Evolutionary conservation across 2,329 filamentous ascomycete genomes (phyloP), one percentile per base, ranked within the genome.

Genomic region (Pestalotiopsis sp.): DNA sequence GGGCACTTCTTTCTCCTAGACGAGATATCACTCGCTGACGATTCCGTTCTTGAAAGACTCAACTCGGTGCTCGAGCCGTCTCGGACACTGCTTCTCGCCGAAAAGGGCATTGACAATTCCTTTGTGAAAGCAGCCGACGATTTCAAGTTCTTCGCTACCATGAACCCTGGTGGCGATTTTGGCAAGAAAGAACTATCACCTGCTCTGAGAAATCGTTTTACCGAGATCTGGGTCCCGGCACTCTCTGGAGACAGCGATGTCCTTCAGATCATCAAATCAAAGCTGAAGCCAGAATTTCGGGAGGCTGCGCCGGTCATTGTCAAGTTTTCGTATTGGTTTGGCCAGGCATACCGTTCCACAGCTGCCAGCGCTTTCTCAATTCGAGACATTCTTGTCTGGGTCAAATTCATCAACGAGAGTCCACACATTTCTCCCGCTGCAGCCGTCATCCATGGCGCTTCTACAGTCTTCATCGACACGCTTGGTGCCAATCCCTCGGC

Each of bases 141-240:
- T 0, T 99, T 98, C 80, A 95, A 99, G 76, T 98, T 99, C 80
- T 89, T 99, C 69, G 95, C 96, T 3, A 99, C 96, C 0, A 99
- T 99, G 96, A 99, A 99, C 73, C 96, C 96, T 9, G 97, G 97
- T 64, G 96, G 97, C 60, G 96, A 99, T 77, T 99, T 98, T 78
- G 96, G 96, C 72, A 99, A 99, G 82, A 94, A 95, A 74, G 96
- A 99, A 79, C 87, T 99, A 13, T 99, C 96, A 1, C 96, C 96
- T 3, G 97, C 96, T 14, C 83, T 99, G 69, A 89, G 96, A 60
- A 99, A 99, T 78, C 93, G 96, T 70, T 97, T 99, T 78, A 99
- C 96, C 0, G 96, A 99, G 80, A 98, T 99, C 9, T 99, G 96
- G 96, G 96, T 98, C 0, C 94, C 96, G 1, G 88, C 95, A 1